phyloP scores from a whole-genome alignment of 306 rosid species.

The Castanea crenata region DNA sequence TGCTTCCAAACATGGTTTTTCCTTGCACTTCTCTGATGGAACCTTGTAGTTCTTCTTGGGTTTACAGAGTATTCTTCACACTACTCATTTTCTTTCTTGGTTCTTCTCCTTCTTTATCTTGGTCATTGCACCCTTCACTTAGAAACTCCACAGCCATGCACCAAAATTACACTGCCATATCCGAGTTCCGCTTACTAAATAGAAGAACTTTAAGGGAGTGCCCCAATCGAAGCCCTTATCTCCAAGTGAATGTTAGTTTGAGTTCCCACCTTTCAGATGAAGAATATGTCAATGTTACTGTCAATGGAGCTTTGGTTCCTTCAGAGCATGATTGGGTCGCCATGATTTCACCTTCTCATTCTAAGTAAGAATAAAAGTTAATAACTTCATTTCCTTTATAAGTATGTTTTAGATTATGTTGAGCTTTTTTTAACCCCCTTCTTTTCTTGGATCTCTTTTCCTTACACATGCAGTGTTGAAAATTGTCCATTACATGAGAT shows the following conservation, averaged over 20 bases:
- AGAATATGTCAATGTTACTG: constrained; percentile 49
- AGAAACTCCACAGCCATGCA: constrained; percentile 36
- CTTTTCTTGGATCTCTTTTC: neutral
- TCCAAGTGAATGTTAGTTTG: constrained; percentile 31
- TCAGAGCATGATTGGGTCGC: constrained; percentile 63
- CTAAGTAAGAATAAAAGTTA: constrained; percentile 41
- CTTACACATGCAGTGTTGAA: constrained; percentile 37
- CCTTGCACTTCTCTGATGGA: neutral
- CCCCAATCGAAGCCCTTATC: constrained; percentile 22
- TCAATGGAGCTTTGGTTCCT: constrained; percentile 52
- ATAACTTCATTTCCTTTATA: no score
- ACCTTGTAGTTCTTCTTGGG: constrained; percentile 3
- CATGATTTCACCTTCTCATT: constrained; percentile 75
- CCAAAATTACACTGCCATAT: constrained; percentile 58
- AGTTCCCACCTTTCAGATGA: constrained; percentile 43
- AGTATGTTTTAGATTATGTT: no score
- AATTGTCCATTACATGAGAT: constrained; percentile 28
- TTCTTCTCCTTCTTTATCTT: constrained; percentile 12
- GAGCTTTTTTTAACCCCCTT: neutral
- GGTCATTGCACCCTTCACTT: constrained; percentile 26
- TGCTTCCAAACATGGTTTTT: neutral
- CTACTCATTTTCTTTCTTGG: neutral
- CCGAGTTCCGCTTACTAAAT: constrained; percentile 61
- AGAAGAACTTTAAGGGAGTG: constrained; percentile 48
- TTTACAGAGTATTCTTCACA: constrained; percentile 9